Conservation (phyloP, 768 basidiomycete species). For the Heimioporus sp. region DNA sequence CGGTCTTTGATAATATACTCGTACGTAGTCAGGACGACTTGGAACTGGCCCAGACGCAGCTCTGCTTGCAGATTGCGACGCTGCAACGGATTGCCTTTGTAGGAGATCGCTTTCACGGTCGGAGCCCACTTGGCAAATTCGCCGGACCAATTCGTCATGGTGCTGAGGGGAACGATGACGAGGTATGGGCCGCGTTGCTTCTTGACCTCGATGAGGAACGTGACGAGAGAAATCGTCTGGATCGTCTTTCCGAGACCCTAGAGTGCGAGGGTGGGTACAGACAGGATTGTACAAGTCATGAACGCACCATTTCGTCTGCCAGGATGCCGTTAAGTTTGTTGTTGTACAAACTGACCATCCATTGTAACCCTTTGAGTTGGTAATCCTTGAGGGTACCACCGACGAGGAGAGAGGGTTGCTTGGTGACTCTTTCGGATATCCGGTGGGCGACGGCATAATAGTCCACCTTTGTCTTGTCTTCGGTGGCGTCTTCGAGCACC, state of each 20-base stretch:
- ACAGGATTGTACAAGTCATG: conserved; percentile 1
- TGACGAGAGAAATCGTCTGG: conserved; percentile 91
- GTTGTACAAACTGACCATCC: conserved; percentile 98
- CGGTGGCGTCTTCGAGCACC: conserved; percentile 55
- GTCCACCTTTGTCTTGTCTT: conserved; percentile 77
- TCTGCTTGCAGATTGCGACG: conserved; percentile 77
- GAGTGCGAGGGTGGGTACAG: conserved; percentile 8
- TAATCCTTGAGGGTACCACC: conserved; percentile 95
- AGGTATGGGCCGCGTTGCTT: conserved; percentile 91
- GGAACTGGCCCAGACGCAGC: conserved; percentile 78
- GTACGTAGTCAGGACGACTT: conserved; percentile 91
- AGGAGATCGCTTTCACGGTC: conserved; percentile 70
- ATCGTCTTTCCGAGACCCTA: conserved; percentile 96
- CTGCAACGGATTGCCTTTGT: conserved; percentile 88
- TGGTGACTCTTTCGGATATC: conserved; percentile 80
- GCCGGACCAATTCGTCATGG: conserved; percentile 96
- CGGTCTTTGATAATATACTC: conserved; percentile 98
- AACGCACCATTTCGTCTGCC: conserved; percentile 86
- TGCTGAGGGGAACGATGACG: conserved; percentile 93
- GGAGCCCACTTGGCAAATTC: conserved; percentile 99
- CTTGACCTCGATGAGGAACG: conserved; percentile 92
- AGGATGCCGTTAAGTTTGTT: conserved; percentile 94
- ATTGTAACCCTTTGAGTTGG: conserved; percentile 92
- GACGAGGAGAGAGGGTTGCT: conserved; percentile 70
- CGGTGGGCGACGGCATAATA: conserved; percentile 96